phyloP scores from a whole-genome alignment of 129 eudicot species.

The Lactuca sativa region DNA sequence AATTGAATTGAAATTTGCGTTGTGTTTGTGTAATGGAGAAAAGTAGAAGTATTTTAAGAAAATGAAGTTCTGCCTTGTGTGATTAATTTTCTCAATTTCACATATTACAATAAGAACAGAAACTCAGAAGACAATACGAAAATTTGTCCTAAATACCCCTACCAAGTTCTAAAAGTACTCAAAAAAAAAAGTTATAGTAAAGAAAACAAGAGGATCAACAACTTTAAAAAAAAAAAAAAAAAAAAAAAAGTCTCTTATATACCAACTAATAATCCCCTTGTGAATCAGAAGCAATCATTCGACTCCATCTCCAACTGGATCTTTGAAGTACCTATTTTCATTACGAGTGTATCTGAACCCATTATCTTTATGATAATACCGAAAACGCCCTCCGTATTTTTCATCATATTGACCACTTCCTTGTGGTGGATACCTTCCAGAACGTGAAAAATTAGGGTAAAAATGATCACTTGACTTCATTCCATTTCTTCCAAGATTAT shows the following conservation, averaged over 20 bases:
- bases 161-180: background rate
- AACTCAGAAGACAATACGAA: constrained; percentile 14
- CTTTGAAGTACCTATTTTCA: constrained; percentile 16
- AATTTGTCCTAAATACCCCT: constrained; percentile 17
- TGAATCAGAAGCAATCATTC: constrained; percentile 1
- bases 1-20: no score
- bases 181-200: constrained; percentile 4
- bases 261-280: constrained; percentile 40
- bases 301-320: constrained; percentile 22
- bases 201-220: constrained; percentile 17
- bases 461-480: constrained; percentile 35
- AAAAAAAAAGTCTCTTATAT: constrained; percentile 37
- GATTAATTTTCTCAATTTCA: constrained; percentile 14
- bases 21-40: constrained; percentile 3
- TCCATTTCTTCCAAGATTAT: constrained; percentile 38
- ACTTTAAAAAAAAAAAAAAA: background rate
- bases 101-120: constrained; percentile 20
- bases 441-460: constrained; percentile 38
- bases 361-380: constrained; percentile 43
- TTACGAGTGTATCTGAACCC: constrained; percentile 27
- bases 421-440: constrained; percentile 50
- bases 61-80: constrained; percentile 1
- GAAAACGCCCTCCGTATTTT: constrained; percentile 45
- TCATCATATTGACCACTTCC: constrained; percentile 36
- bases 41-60: background rate